Evolutionary conservation across 1,284 basidiomycete species (phyloP).

Genomic region (Apiotrichum sp.): DNA sequence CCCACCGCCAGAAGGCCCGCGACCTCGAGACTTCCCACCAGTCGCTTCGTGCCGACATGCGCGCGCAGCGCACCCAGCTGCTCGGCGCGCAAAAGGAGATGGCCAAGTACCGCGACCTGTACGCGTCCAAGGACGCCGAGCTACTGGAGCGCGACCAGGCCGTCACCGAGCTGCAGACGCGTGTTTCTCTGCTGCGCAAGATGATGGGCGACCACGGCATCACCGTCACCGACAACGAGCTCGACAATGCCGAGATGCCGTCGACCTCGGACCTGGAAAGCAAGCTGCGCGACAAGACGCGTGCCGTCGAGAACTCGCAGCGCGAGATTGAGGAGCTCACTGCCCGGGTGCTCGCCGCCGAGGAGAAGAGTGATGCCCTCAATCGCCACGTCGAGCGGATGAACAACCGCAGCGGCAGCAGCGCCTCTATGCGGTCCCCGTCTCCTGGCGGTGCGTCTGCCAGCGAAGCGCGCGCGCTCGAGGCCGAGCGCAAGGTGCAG

Average conservation of each 20-base stretch:
- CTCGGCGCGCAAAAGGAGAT: conserved; percentile 65
- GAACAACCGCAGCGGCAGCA: conserved; percentile 48
- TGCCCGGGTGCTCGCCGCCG: conserved; percentile 64
- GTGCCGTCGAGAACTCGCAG: conserved; percentile 59
- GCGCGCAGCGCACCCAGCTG: conserved; percentile 70
- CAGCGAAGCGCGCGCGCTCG: conserved; percentile 50
- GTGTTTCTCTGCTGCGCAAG: conserved; percentile 61
- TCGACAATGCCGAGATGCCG: conserved; percentile 36
- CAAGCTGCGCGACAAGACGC: conserved; percentile 63
- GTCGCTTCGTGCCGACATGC: conserved; percentile 67
- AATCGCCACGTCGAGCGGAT: conserved; percentile 61
- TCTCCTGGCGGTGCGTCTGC: conserved; percentile 20
- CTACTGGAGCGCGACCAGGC: conserved; percentile 63
- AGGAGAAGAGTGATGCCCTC: conserved; percentile 61
- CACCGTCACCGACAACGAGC: conserved; percentile 62
- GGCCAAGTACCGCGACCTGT: conserved; percentile 63
- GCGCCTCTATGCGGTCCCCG: conserved; percentile 33
- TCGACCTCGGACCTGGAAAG: conserved; percentile 60
- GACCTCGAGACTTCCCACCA: conserved; percentile 67
- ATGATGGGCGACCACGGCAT: conserved; percentile 78
- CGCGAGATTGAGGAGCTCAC: conserved; percentile 49
- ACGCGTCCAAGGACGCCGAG: conserved; percentile 63
- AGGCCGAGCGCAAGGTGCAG: conserved; percentile 64
- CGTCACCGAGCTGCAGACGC: conserved; percentile 66
- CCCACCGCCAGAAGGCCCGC: conserved; percentile 61